phyloP scores from a whole-genome alignment of 139 green algal species.

The Parachlorella kessleri region DNA sequence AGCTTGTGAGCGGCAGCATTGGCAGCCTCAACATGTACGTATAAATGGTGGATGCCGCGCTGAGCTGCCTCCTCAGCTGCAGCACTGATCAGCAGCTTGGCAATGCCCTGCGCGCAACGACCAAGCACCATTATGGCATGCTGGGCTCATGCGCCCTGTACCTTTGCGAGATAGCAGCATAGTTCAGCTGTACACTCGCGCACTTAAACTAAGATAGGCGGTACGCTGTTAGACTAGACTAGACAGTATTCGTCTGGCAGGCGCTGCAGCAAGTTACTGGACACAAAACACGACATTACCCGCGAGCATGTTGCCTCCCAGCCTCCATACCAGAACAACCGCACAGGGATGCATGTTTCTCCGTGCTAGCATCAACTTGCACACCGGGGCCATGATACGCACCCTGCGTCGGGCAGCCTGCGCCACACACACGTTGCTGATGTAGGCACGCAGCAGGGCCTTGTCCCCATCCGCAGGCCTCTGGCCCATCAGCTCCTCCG shows the following conservation, averaged over 20 bases:
- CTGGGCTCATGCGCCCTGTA: not conserved
- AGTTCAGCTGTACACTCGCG: too few relatives aligned
- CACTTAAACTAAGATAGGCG: too few relatives aligned
- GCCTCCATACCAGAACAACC: constrained; percentile 5
- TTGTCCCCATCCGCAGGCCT: constrained; percentile 25
- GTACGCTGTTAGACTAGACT: too few relatives aligned
- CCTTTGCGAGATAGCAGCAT: too few relatives aligned
- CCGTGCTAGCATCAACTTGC: too few relatives aligned
- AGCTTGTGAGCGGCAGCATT: constrained; percentile 63
- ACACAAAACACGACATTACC: too few relatives aligned
- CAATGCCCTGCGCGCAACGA: constrained; percentile 33
- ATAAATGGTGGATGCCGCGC: constrained; percentile 48
- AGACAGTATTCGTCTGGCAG: too few relatives aligned
- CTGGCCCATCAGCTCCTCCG: constrained; percentile 72
- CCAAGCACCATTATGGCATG: not conserved
- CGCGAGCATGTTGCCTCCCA: constrained; percentile 4
- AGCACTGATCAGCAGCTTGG: constrained; percentile 33
- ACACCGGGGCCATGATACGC: too few relatives aligned
- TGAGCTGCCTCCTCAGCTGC: not conserved
- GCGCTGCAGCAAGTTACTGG: too few relatives aligned
- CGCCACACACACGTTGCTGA: constrained; percentile 82
- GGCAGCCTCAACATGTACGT: constrained; percentile 73
- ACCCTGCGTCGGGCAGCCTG: constrained; percentile 45
- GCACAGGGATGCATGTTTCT: too few relatives aligned
- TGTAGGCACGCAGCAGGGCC: constrained; percentile 56